phyloP scores from a whole-genome alignment of 1,139 yeast species.

The Wickerhamomyces sp. region DNA sequence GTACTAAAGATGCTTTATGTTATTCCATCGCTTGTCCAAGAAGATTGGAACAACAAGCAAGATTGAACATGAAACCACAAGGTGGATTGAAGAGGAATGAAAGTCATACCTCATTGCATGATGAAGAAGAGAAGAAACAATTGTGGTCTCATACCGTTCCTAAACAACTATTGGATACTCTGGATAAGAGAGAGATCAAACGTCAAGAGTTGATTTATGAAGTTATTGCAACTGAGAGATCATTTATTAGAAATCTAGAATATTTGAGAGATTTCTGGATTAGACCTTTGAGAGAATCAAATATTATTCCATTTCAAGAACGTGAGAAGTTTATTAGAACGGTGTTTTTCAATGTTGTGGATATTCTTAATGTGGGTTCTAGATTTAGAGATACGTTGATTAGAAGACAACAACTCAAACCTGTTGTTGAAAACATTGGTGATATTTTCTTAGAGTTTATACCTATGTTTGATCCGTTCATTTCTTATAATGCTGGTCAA shows the following conservation, averaged over 20 bases:
- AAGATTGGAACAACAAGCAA: slow-evolving; percentile 91
- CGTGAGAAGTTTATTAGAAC: slow-evolving; percentile 87
- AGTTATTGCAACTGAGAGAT: slow-evolving; percentile 89
- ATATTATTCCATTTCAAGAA: slow-evolving; percentile 83
- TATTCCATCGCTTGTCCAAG: slow-evolving; percentile 98
- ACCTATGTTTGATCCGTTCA: slow-evolving; percentile 87
- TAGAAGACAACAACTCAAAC: slow-evolving; percentile 81
- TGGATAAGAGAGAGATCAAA: slow-evolving; percentile 83
- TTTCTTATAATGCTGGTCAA: slow-evolving; percentile 92
- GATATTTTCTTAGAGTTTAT: slow-evolving; percentile 83
- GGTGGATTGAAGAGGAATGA: slow-evolving; percentile 86
- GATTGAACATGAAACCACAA: slow-evolving; percentile 82
- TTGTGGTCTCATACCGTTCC: slow-evolving; percentile 96
- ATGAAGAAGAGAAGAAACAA: slow-evolving; percentile 77
- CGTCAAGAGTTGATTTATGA: slow-evolving; percentile 95
- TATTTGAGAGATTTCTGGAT: slow-evolving; percentile 92
- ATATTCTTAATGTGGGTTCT: slow-evolving; percentile 78
- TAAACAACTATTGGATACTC: slow-evolving; percentile 67
- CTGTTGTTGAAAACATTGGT: slow-evolving; percentile 81
- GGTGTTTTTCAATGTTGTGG: slow-evolving; percentile 87
- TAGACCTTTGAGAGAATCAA: slow-evolving; percentile 80
- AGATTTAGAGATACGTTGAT: slow-evolving; percentile 86
- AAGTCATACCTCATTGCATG: slow-evolving; percentile 70
- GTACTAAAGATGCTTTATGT: slow-evolving; percentile 83
- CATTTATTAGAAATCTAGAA: slow-evolving; percentile 91